Conservation (phyloP, 768 basidiomycete species). For the Mycena crocata region DNA sequence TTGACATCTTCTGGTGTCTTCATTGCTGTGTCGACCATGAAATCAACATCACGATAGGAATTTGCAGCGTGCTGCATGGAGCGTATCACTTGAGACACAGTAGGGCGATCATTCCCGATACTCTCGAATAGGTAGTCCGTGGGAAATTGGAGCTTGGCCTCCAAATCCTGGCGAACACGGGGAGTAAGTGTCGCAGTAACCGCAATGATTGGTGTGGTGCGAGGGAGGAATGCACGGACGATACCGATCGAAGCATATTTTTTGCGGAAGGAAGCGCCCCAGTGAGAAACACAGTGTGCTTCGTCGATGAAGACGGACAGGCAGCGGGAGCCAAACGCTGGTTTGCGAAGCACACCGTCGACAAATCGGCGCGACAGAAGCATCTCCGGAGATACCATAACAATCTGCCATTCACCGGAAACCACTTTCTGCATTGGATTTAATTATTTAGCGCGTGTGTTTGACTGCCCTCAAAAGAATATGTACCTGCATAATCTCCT, state of each 20-base stretch:
- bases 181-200: conserved; percentile 48
- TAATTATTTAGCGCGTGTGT: background rate
- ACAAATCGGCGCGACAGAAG: conserved; percentile 18
- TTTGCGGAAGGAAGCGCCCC: conserved; percentile 50
- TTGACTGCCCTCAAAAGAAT: too few relatives aligned
- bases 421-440: background rate
- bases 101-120: conserved; percentile 47
- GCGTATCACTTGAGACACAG: conserved; percentile 49
- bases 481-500: conserved; percentile 39
- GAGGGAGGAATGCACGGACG: conserved; percentile 44
- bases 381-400: conserved; percentile 17
- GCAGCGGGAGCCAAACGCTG: conserved; percentile 6
- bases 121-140: conserved; percentile 35
- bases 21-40: conserved; percentile 38
- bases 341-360: conserved; percentile 18
- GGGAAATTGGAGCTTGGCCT: conserved; percentile 41
- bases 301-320: conserved; percentile 39
- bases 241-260: conserved; percentile 42
- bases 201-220: conserved; percentile 43
- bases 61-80: conserved; percentile 47
- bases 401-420: conserved; percentile 41
- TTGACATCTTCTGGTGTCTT: conserved; percentile 31
- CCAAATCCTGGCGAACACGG: conserved; percentile 41
- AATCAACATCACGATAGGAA: conserved; percentile 47
- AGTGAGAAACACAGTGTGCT: conserved; percentile 51